Conservation (phyloP, 805 yeast species). For the Groenewaldozyma salmanticensis region DNA sequence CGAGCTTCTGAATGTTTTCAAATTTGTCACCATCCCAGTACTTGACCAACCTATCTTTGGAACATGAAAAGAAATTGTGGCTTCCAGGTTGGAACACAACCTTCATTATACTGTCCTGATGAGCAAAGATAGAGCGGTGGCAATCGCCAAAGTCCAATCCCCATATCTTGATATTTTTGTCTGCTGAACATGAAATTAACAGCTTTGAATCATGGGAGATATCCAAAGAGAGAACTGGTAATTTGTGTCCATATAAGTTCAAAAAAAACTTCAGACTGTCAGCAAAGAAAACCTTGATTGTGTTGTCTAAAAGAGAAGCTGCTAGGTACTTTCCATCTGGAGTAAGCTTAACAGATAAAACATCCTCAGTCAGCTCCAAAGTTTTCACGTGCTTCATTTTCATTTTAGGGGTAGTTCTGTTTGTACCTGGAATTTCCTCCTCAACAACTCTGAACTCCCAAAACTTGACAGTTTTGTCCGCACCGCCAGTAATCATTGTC, state of each 20-base stretch:
- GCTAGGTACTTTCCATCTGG: slow-evolving; percentile 73
- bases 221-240: slow-evolving; percentile 89
- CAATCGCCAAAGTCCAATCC: slow-evolving; percentile 99
- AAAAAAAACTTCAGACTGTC: slow-evolving; percentile 82
- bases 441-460: slow-evolving; percentile 70
- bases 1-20: slow-evolving; percentile 80
- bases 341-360: slow-evolving; percentile 67
- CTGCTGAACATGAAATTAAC: slow-evolving; percentile 90
- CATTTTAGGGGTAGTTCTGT: slow-evolving; percentile 40
- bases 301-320: slow-evolving; percentile 78
- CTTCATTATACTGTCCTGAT: slow-evolving; percentile 89
- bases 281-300: slow-evolving; percentile 87
- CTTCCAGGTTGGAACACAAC: slow-evolving; percentile 77
- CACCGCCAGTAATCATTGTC: slow-evolving; percentile 81
- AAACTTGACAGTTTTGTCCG: slow-evolving; percentile 81
- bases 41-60: slow-evolving; percentile 82
- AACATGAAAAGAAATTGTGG: slow-evolving; percentile 81
- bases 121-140: slow-evolving; percentile 93
- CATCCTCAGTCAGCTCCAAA: slow-evolving; percentile 78
- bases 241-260: slow-evolving; percentile 89
- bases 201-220: slow-evolving; percentile 83
- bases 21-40: slow-evolving; percentile 99
- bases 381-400: slow-evolving; percentile 66
- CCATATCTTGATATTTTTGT: slow-evolving; percentile 96
- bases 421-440: slow-evolving; percentile 64